Base-by-base conservation (phyloP, 805 yeast species). In the Cyberlindnera amylophila region DNA sequence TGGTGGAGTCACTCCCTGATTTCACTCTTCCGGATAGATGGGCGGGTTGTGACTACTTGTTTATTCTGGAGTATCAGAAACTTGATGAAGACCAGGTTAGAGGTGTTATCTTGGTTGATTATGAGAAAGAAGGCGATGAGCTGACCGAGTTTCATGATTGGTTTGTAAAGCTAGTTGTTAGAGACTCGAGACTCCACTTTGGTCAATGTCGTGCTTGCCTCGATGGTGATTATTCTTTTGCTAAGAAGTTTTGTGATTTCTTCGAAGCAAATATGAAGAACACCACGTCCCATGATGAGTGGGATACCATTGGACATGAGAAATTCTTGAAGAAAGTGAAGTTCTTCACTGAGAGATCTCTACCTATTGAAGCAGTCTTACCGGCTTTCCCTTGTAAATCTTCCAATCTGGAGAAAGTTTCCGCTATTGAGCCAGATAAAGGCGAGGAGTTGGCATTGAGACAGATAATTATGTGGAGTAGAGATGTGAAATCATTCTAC, bases 331-430 rank as follows among this genome's bases (percentile, higher is more conserved):
- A 63, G 18, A 66, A 64, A 39, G 69, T 71, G 4, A 62, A 63
- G 27, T 75, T 69, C 54, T 79, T 74, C 52, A 75, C 79, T 15
- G 64, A 70, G 31, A 66, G 78, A 53, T 61, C 65, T 46, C 41
- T 69, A 23, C 68, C 67, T 29, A 67, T 79, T 47, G 79, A 77
- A 55, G 75, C 79, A 11, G 79, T 77, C 8, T 62, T 78, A 36
- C 84, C 83, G 5, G 83, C 83, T 0, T 78, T 78, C 46, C 84
- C 84, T 9, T 78, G 82, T 53, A 79, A 78, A 54, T 74, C 82
- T 0, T 76, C 82, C n/a, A 78, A 78, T 49, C 40, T 54, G 28
- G 66, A 72, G 26, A 79, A 78, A 51, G 83, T 77, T 4, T 62
- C 66, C 29, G 71, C 74, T 6, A 45, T 55, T 14, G 52, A 58